A percentile compares a stretch with the other conserved stretches of the same genome.
These are phyloP conservation scores for Colletotrichum viniferum DNA, from an alignment of 2,329 filamentous ascomycete genomes.

Conservation along the genomic window DNA sequence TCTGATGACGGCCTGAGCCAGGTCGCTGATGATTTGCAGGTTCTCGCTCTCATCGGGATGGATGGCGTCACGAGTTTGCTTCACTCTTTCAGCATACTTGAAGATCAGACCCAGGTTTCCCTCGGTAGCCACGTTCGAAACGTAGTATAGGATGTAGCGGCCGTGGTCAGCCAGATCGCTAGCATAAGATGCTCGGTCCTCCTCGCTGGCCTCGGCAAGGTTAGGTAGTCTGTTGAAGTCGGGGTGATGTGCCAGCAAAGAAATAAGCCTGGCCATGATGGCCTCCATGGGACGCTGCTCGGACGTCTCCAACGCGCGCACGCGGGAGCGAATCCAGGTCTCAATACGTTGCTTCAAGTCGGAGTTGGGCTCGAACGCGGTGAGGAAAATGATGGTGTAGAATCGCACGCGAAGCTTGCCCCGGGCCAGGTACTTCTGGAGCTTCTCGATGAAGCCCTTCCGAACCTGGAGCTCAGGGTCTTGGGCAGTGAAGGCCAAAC, in stretches of 20 bases:
- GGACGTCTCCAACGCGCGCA: constrained; percentile 65
- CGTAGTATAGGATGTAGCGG: constrained; percentile 88
- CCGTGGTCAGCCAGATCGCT: constrained; percentile 81
- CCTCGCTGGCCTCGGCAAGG: neutral
- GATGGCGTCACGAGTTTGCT: constrained; percentile 85
- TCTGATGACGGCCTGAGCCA: constrained; percentile 81
- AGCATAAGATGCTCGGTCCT: constrained; percentile 41
- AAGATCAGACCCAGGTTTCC: constrained; percentile 88
- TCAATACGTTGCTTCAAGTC: constrained; percentile 76
- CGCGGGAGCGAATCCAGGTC: constrained; percentile 88
- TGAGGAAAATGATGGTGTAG: constrained; percentile 87
- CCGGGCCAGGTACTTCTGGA: constrained; percentile 89
- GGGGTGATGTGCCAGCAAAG: constrained; percentile 89
- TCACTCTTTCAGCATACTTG: constrained; percentile 90
- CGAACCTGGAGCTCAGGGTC: constrained; percentile 78
- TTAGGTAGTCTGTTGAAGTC: constrained; percentile 67
- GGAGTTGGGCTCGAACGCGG: constrained; percentile 85
- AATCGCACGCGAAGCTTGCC: constrained; percentile 75
- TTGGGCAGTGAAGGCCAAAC: constrained; percentile 80
- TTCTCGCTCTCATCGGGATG: constrained; percentile 70
- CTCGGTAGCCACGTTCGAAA: constrained; percentile 81
- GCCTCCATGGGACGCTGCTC: constrained; percentile 76
- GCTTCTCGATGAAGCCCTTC: constrained; percentile 77
- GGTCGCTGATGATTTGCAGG: constrained; percentile 86
- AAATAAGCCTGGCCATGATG: constrained; percentile 81